Base-by-base conservation (phyloP, 495 filamentous ascomycete species). In the Amniculicola lignicola region DNA sequence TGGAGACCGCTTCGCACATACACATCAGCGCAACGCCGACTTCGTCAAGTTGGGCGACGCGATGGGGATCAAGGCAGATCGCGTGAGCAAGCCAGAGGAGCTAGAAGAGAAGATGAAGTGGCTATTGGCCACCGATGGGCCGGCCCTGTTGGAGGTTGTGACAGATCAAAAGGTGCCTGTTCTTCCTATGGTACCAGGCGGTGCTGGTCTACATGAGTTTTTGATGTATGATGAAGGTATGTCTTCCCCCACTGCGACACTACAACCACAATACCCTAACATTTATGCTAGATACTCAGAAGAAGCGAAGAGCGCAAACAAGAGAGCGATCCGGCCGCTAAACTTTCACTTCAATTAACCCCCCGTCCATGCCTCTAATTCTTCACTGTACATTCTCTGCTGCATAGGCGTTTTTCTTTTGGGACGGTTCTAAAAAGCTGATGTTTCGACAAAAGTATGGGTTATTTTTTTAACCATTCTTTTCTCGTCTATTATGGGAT, bases 171-270 rank as follows among this genome's bases (percentile, higher is more conserved):
- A 96, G 82, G 88, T 97, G n/a, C 91, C 94, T 38, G 94, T 98
- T 14, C 75, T 98, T 46, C 93, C 93, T 16, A 97, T 97, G 93
- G 93, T 98, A 42, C 90, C 91, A 19, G 83, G 79, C 25, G 93
- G 94, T 25, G 82, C 77, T 54, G 94, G 78, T 54, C 77, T 98
- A 60, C 89, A 97, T 67, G 94, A 98, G 73, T 95, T 97, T 75
- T 74, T 96, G 65, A 78, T 91, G 16, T 98, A 89, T 70, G 92
- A 98, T 69, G 77, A 81, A 78, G 82, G 88, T 90, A 69, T 61
- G 72, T 25, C 29, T 21, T 18, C 21, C 23, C 19, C 14, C 21
- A 18, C 25, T 16, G n/a, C 4, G 21, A 6, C 9, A 23, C 4
- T 25, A 22, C 37, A 38, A n/a, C n/a, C n/a, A n/a, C n/a, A 44